Evolutionary conservation across 148 eudicot species (phyloP), one percentile per base, ranked within the genome.

Genomic region (Agrostemma githago): DNA sequence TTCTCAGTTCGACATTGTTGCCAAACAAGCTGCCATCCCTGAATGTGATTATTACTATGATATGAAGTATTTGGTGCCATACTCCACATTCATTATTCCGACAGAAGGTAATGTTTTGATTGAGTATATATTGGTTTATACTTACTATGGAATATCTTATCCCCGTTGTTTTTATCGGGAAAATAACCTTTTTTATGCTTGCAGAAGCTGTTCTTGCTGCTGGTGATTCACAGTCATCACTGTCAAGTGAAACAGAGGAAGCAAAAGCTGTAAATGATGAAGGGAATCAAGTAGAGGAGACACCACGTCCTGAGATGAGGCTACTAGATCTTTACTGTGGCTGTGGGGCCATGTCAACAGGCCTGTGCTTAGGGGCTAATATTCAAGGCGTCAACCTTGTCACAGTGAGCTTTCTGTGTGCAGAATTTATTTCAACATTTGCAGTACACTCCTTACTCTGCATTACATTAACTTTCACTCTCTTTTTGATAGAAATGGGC

Each of bases 311-410:
- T 9, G 87, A 79, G 37, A 78, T 79, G 86, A 81, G 63, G 2
- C 16, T 92, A 9, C 59, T 90, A 34, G 93, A 90, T 58, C 79
- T 90, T 0, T 90, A 90, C 40, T 73, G 85, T 20, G 96, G 93
- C 2, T 92, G 96, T 85, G 96, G 96, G 4, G 96, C 89, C 2
- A 92, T 90, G 98, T 88, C 93, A 0, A 90, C 96, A 0, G 98
- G 96, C 10, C 77, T 92, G 8, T 87, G 91, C 75, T 78, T 88
- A 5, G 96, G 96, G 6, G 96, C 96, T 6, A 86, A 85, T 4
- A 14, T 82, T 26, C 17, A 42, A 11, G 90, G 85, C 21, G 83
- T 79, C 43, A 89, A 90, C 37, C 92, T 95, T 20, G 88, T 86
- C 0, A 92, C 93, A 11, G 97, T 95, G 42, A 79, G 89, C 81